Conservation (phyloP, 345 rosid genomes). For the Pugionium cornutum region DNA sequence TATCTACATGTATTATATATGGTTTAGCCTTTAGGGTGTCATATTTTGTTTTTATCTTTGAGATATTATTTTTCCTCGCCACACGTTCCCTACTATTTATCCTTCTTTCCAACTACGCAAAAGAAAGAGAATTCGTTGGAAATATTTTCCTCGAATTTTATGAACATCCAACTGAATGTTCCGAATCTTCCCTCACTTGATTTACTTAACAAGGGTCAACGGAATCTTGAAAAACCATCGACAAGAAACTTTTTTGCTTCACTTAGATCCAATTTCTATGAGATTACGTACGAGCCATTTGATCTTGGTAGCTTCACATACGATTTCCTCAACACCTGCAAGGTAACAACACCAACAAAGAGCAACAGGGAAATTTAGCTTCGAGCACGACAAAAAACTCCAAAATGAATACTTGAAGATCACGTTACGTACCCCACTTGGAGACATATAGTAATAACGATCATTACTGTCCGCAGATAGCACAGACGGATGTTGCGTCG, state of each 20-base stretch:
- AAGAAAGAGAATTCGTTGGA: neutral
- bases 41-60: constrained; percentile 27
- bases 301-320: constrained; percentile 45
- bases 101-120: constrained; percentile 2
- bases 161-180: neutral
- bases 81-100: constrained; percentile 20
- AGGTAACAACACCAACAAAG: neutral
- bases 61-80: constrained; percentile 24
- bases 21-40: neutral
- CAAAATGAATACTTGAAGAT: neutral
- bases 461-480: constrained; percentile 28
- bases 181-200: neutral
- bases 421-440: constrained; percentile 39
- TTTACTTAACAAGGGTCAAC: neutral
- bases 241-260: neutral
- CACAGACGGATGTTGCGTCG: constrained; percentile 38
- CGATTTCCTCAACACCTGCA: constrained; percentile 54
- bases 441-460: constrained; percentile 38
- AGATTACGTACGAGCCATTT: constrained; percentile 8
- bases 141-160: neutral
- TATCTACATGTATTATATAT: constrained; percentile 27
- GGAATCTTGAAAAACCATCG: neutral
- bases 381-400: neutral
- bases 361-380: neutral
- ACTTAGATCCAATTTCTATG: neutral